Conservation (phyloP, 768 basidiomycete species). For the Tephrocybe sp. region DNA sequence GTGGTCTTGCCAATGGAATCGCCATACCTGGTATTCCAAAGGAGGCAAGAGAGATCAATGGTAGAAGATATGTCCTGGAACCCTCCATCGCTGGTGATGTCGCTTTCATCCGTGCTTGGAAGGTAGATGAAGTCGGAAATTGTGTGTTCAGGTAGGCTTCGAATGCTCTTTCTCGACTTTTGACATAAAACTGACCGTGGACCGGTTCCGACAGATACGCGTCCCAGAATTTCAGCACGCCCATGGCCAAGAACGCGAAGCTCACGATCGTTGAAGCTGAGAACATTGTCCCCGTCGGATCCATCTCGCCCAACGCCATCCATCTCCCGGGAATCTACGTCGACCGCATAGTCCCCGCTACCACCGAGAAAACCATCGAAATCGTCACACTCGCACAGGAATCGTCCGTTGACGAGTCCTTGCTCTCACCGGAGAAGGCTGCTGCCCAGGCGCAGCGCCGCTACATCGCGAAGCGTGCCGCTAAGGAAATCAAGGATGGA, state of each 20-base stretch:
- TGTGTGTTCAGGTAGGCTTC: slow-evolving; percentile 76
- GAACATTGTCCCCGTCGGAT: slow-evolving; percentile 82
- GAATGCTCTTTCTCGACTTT: background rate
- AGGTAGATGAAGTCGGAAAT: slow-evolving; percentile 89
- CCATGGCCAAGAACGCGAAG: slow-evolving; percentile 89
- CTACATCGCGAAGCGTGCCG: slow-evolving; percentile 82
- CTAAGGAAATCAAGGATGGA: slow-evolving; percentile 86
- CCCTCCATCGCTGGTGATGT: slow-evolving; percentile 77
- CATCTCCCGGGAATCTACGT: slow-evolving; percentile 87
- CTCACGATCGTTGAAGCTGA: slow-evolving; percentile 94
- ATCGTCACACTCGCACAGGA: slow-evolving; percentile 65
- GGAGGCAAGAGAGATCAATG: slow-evolving; percentile 74
- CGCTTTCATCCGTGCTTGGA: slow-evolving; percentile 89
- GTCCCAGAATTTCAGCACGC: slow-evolving; percentile 83
- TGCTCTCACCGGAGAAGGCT: slow-evolving; percentile 49
- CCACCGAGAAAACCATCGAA: slow-evolving; percentile 77
- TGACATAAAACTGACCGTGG: background rate
- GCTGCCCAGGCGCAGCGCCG: slow-evolving; percentile 57
- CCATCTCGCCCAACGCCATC: slow-evolving; percentile 77
- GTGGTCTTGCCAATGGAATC: slow-evolving; percentile 70
- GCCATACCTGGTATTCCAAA: slow-evolving; percentile 73
- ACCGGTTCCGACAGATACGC: slow-evolving; percentile 55
- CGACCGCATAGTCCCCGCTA: slow-evolving; percentile 83
- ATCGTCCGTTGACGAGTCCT: slow-evolving; percentile 24
- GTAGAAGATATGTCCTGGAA: slow-evolving; percentile 82